These are phyloP conservation scores for Lepidium campestre DNA, from an alignment of 441 rosid genomes.

Conservation along the genomic window DNA sequence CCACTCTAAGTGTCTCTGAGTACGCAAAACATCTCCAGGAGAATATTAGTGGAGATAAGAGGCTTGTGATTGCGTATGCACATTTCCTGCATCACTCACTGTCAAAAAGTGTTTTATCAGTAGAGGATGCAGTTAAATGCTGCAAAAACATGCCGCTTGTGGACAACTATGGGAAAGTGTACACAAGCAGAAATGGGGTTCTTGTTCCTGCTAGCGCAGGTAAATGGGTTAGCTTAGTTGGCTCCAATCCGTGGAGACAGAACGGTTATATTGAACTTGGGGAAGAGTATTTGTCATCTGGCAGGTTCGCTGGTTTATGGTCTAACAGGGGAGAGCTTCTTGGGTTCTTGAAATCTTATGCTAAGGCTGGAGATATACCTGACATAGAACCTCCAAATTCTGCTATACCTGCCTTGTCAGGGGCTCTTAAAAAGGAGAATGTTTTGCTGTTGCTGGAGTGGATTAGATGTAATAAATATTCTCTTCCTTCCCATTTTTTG, in stretches of 20 bases:
- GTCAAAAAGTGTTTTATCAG: conserved; percentile 14
- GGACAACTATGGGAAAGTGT: conserved; percentile 42
- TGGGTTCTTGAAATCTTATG: conserved; percentile 30
- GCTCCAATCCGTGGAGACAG: conserved; percentile 48
- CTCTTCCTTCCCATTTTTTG: conserved; percentile 40
- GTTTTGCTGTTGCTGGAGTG: conserved; percentile 52
- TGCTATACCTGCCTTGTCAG: conserved; percentile 40
- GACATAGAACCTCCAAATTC: conserved; percentile 46
- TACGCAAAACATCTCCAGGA: conserved; percentile 27
- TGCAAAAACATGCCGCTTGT: conserved; percentile 48
- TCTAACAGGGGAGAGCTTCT: conserved; percentile 31
- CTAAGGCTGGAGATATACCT: conserved; percentile 47
- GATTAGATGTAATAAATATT: conserved; percentile 17
- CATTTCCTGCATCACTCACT: conserved; percentile 50
- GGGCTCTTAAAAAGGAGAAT: conserved; percentile 47
- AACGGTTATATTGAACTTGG: conserved; percentile 43
- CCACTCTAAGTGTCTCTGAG: conserved; percentile 9
- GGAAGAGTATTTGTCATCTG: conserved; percentile 42
- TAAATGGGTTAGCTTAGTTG: conserved; percentile 51
- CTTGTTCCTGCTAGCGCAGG: conserved; percentile 65
- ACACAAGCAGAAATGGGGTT: conserved; percentile 22
- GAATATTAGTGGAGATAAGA: conserved; percentile 27
- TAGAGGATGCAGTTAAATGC: conserved; percentile 11
- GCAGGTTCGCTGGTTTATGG: conserved; percentile 32
- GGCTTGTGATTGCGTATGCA: conserved; percentile 38